These are phyloP conservation scores for Planoprotostelium fungivorum DNA, from an alignment of 78 protist species.

Conservation along the genomic window DNA sequence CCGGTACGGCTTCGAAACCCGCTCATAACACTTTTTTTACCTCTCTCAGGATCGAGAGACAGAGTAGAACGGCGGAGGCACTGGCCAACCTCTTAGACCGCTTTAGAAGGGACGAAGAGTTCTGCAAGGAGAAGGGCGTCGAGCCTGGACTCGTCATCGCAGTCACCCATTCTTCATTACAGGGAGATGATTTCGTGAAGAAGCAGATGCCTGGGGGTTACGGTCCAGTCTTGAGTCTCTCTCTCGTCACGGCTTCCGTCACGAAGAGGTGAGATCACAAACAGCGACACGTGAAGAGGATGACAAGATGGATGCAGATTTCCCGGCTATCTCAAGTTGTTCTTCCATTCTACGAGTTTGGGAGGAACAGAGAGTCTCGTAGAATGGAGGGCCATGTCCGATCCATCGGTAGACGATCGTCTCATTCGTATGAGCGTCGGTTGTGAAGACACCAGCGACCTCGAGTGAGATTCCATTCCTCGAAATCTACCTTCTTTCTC, in stretches of 20 bases:
- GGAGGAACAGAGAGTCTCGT: not conserved
- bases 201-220: not conserved
- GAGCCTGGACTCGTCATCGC: not conserved
- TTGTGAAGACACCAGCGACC: not conserved
- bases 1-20: not conserved
- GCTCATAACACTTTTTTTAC: too few species aligned
- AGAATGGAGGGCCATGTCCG: not conserved
- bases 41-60: not conserved
- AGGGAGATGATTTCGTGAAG: not conserved
- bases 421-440: not conserved
- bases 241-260: not conserved
- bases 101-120: not conserved
- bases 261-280: not conserved
- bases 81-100: not conserved
- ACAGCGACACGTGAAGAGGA: not conserved
- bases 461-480: too few species aligned
- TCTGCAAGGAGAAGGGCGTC: not conserved
- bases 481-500: too few species aligned
- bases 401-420: not conserved
- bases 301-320: not conserved
- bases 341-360: not conserved
- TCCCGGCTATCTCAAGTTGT: not conserved
- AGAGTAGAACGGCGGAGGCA: not conserved
- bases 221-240: not conserved
- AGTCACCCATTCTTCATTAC: not conserved